phyloP scores from a whole-genome alignment of 331 rosid genomes.

The Prunus yedoensis region DNA sequence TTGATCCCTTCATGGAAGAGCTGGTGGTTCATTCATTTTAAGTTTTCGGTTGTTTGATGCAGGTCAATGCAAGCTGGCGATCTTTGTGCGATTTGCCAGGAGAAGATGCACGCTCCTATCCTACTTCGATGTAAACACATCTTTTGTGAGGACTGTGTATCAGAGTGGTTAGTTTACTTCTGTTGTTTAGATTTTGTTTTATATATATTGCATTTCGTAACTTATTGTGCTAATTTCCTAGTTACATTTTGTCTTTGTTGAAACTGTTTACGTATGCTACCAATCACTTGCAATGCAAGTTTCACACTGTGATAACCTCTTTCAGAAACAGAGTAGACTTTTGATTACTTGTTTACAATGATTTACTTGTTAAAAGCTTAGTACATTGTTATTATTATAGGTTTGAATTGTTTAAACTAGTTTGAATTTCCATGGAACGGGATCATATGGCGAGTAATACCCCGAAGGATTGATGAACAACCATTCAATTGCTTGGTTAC shows the following conservation, averaged over 20 bases:
- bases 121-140: constrained; percentile 93
- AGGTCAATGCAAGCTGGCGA: constrained; percentile 93
- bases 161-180: constrained; percentile 70
- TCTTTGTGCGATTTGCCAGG: constrained; percentile 97
- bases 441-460: background rate
- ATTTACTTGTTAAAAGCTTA: background rate
- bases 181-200: background rate
- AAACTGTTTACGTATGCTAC: background rate
- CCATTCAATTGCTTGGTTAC: background rate
- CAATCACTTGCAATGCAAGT: background rate
- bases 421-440: background rate
- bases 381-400: background rate
- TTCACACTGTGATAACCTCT: background rate
- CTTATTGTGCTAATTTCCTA: background rate
- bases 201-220: background rate
- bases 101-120: constrained; percentile 96
- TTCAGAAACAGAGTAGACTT: background rate
- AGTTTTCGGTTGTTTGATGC: constrained; percentile 40
- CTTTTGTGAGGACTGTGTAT: constrained; percentile 97
- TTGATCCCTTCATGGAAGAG: background rate
- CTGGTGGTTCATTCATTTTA: constrained; percentile 9
- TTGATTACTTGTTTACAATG: background rate
- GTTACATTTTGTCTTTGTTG: background rate
- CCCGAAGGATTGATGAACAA: background rate
- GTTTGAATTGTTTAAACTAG: constrained; percentile 14